Evolutionary conservation across 257 asterid species (phyloP).

Genomic region (Salvia rosmarinus): DNA sequence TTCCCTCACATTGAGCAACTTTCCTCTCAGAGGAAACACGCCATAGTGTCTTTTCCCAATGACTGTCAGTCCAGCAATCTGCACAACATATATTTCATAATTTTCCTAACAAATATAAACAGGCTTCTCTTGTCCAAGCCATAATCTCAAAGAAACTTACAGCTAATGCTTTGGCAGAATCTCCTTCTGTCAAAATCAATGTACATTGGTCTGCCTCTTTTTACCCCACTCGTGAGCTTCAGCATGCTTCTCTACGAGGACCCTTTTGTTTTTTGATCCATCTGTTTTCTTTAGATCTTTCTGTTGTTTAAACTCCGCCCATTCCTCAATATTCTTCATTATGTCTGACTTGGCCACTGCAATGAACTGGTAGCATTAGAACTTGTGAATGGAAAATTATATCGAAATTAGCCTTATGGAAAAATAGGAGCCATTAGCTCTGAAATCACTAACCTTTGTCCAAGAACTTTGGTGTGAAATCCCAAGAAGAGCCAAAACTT

Average conservation of each 20-base stretch:
- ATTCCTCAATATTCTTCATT: constrained; percentile 79
- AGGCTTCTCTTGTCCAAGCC: background rate
- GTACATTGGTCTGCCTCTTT: constrained; percentile 80
- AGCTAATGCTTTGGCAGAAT: constrained; percentile 98
- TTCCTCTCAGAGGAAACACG: constrained; percentile 93
- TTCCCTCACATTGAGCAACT: constrained; percentile 94
- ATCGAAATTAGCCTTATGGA: background rate
- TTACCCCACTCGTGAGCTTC: constrained; percentile 88
- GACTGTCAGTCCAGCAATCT: constrained; percentile 92
- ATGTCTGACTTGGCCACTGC: constrained; percentile 90
- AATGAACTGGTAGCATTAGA: constrained; percentile 27
- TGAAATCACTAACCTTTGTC: constrained; percentile 60
- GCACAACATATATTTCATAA: constrained; percentile 30
- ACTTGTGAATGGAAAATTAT: background rate
- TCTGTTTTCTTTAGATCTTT: constrained; percentile 95
- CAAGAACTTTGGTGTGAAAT: constrained; percentile 70
- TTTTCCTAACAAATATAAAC: background rate
- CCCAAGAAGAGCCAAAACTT: constrained; percentile 94
- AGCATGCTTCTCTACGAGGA: constrained; percentile 71
- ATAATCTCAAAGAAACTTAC: constrained; percentile 48
- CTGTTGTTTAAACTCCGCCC: constrained; percentile 93
- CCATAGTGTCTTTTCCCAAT: constrained; percentile 90
- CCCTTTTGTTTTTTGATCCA: constrained; percentile 68
- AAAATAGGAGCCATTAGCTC: constrained; percentile 21
- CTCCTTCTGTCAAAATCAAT: constrained; percentile 97